A percentile compares a stretch with the other conserved stretches of the same genome.
Evolutionary conservation across 441 rosid genomes (phyloP).

Genomic region (Erysimum pusillum): DNA sequence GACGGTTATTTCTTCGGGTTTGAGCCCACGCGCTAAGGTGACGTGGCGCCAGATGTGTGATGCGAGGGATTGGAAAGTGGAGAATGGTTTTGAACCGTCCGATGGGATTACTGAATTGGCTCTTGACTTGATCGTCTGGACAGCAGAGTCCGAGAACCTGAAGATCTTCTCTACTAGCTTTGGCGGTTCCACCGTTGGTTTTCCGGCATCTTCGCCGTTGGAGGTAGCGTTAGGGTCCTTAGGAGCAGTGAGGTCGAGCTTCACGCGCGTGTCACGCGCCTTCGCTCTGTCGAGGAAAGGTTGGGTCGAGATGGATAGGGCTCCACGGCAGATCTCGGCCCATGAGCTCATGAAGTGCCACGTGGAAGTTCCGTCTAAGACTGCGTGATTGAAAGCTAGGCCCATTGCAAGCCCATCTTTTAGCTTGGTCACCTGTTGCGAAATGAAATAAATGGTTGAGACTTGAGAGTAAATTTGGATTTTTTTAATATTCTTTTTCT

Average conservation of each 20-base stretch:
- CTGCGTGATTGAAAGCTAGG: constrained; percentile 91
- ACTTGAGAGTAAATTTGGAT: neutral
- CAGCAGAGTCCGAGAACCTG: constrained; percentile 71
- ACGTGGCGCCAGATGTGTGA: constrained; percentile 94
- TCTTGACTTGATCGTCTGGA: constrained; percentile 71
- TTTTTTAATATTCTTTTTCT: too few relatives aligned
- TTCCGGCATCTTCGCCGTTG: constrained; percentile 47
- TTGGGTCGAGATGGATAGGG: constrained; percentile 50
- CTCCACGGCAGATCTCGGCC: constrained; percentile 75
- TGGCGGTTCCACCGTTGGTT: constrained; percentile 11
- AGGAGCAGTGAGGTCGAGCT: constrained; percentile 67
- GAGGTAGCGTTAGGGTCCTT: constrained; percentile 50
- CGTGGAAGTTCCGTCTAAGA: constrained; percentile 85
- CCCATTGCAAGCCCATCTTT: constrained; percentile 88
- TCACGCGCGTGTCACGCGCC: constrained; percentile 78
- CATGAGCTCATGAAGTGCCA: constrained; percentile 97
- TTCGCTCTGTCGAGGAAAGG: constrained; percentile 80
- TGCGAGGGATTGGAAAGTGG: constrained; percentile 85
- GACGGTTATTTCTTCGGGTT: constrained; percentile 79
- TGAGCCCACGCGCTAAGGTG: constrained; percentile 76
- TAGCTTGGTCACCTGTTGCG: constrained; percentile 75
- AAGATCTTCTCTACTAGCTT: constrained; percentile 70
- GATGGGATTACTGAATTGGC: constrained; percentile 59
- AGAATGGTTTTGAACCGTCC: constrained; percentile 69
- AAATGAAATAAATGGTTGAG: neutral